A percentile compares a stretch with the other conserved stretches of the same genome.
Evolutionary conservation across 306 rosid species (phyloP).

Genomic region (Prunus mongolica): DNA sequence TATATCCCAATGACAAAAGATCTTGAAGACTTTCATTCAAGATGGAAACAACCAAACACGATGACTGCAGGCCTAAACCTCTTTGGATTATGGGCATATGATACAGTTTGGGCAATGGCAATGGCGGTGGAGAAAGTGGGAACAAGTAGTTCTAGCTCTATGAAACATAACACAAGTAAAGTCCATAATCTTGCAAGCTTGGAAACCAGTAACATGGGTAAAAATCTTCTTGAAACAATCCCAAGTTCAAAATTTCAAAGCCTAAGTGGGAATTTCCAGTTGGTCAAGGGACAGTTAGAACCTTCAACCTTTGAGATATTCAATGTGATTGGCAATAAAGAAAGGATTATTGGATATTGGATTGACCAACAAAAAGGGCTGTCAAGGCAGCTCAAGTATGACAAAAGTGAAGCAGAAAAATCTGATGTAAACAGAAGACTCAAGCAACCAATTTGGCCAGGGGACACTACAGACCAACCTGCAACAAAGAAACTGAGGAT

Average conservation of each 20-base stretch:
- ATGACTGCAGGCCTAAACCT: neutral
- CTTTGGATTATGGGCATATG: constrained; percentile 45
- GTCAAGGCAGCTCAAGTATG: neutral
- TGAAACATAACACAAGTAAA: neutral
- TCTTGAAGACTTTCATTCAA: neutral
- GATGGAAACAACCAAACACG: neutral
- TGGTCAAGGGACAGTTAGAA: constrained; percentile 28
- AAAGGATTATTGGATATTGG: constrained; percentile 39
- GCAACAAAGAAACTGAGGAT: constrained; percentile 28
- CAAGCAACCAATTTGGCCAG: constrained; percentile 40
- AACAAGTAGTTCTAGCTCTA: neutral
- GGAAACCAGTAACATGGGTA: constrained; percentile 7
- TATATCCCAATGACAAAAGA: neutral
- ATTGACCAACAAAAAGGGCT: neutral
- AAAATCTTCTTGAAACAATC: constrained; percentile 2
- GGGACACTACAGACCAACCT: constrained; percentile 13
- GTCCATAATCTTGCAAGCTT: neutral
- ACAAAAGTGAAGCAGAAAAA: neutral
- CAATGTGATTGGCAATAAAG: constrained; percentile 23
- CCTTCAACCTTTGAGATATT: constrained; percentile 24
- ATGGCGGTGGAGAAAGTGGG: constrained; percentile 16
- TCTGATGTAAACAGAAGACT: neutral
- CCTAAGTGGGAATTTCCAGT: constrained; percentile 25
- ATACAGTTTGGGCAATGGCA: constrained; percentile 29
- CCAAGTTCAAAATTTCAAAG: constrained; percentile 8